Base-by-base conservation (phyloP, 73 alveolate genomes). In the Diophrys appendiculata region DNA sequence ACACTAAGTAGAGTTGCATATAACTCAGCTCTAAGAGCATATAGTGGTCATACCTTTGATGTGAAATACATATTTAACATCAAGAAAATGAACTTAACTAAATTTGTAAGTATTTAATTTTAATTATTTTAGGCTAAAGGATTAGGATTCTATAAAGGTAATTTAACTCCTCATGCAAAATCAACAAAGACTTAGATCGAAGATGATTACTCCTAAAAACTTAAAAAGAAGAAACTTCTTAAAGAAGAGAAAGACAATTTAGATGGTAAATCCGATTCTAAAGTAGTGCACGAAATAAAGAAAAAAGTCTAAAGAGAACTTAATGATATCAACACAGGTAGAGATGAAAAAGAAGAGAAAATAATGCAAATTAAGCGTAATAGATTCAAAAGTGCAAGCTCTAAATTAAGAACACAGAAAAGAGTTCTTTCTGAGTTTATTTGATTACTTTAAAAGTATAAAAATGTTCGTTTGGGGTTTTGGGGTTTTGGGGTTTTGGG, bases 1-100 rank as follows among this genome's bases (percentile, higher is more conserved):
- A 3, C 43, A 28, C 8, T 54, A 26, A 65, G 82, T 69, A 65
- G 54, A 43, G 69, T 77, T 24, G 78, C 93, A 1, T 68, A 85
- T 72, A 85, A 72, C 71, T 85, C 89, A 33, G 73, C 80, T 18
- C 71, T 65, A 13, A 77, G 87, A 78, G 93, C 93, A 22, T 82
- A 82, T 74, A 73, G 84, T 5, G 90, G 90, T 3, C 90, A 82
- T 52, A 27, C 80, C 0, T 76, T 73, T 74, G 79, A 69, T 1
- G 34, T 73, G 79, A 34, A 84, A 18, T 32, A 24, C 28, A 43
- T 82, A 5, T 82, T 82, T 52, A 82, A 82, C 33, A 73, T 82
- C 74, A 82, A 82, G 52, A 33, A 30, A 32, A 33, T 82, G 34
- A 82, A 82, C 31, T 69, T 73, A 23, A 82, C 90, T 29, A 73